Conservation (phyloP, 2,329 filamentous ascomycete genomes). For the Xylariaceae sp. region DNA sequence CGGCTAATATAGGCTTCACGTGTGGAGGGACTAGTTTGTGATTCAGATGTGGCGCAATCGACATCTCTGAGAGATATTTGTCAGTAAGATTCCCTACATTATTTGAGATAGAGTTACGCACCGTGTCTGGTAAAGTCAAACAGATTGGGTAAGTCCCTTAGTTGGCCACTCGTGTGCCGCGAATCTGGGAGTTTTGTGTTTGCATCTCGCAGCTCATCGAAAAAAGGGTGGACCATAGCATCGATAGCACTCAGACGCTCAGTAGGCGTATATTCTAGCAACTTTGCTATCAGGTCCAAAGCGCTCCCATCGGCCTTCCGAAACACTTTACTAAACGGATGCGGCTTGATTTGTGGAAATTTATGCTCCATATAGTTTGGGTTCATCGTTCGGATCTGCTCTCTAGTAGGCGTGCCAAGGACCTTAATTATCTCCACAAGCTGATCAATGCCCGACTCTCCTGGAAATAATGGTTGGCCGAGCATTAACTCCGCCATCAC, state of each 20-base stretch:
- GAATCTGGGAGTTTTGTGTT: conserved; percentile 91
- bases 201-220: conserved; percentile 94
- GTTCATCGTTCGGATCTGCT: conserved; percentile 99
- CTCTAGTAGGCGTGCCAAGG: conserved; percentile 90
- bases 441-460: conserved; percentile 98
- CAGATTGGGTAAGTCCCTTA: conserved; percentile 82
- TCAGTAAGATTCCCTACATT: conserved; percentile 28
- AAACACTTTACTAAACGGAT: conserved; percentile 99
- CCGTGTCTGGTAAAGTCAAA: conserved; percentile 96
- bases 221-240: conserved; percentile 98
- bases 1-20: conserved; percentile 73
- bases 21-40: conserved; percentile 85
- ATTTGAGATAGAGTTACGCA: conserved; percentile 52
- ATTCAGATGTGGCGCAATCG: conserved; percentile 91
- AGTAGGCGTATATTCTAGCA: conserved; percentile 96
- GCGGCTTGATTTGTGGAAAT: conserved; percentile 99
- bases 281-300: conserved; percentile 90
- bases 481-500: conserved; percentile 99
- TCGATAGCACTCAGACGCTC: conserved; percentile 92
- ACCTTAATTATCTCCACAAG: conserved; percentile 99
- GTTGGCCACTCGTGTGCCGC: conserved; percentile 79
- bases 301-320: conserved; percentile 92
- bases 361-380: conserved; percentile 99
- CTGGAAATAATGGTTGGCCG: conserved; percentile 95
- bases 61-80: conserved; percentile 71